Percentiles rank a stretch among this genome's conserved stretches.
phyloP scores from a whole-genome alignment of 352 stramenopile species.

The Phytopythium sindhum region DNA sequence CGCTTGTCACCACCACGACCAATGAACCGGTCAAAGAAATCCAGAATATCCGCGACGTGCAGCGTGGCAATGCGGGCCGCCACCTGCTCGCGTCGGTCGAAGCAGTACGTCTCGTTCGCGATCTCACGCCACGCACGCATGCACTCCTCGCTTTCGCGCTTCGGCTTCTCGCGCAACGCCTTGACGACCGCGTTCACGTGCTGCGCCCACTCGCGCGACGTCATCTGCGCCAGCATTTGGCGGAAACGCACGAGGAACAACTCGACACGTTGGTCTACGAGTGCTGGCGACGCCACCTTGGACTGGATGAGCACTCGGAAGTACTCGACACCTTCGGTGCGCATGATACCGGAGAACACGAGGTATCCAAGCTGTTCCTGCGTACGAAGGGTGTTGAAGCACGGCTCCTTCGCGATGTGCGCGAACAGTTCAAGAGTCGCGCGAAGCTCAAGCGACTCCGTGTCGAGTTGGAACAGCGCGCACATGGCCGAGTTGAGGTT shows the following conservation, averaged over 20 bases:
- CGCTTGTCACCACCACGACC: constrained; percentile 19
- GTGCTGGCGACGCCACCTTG: constrained; percentile 53
- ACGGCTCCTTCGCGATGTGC: constrained; percentile 88
- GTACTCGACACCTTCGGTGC: constrained; percentile 48
- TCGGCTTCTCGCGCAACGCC: constrained; percentile 58
- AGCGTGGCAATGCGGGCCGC: constrained; percentile 45
- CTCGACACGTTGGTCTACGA: constrained; percentile 74
- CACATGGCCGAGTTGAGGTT: constrained; percentile 80
- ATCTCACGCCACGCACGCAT: constrained; percentile 67
- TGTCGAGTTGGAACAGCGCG: constrained; percentile 62
- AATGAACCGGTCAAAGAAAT: constrained; percentile 66
- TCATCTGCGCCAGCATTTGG: constrained; percentile 30
- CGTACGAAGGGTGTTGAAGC: constrained; percentile 92
- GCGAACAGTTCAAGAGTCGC: constrained; percentile 74
- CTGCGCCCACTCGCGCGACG: constrained; percentile 31
- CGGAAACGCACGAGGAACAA: constrained; percentile 57
- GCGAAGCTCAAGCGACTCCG: constrained; percentile 38
- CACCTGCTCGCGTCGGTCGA: constrained; percentile 52
- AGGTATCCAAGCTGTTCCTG: constrained; percentile 91
- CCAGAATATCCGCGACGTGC: constrained; percentile 42
- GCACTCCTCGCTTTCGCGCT: constrained; percentile 67
- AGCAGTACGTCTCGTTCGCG: constrained; percentile 57
- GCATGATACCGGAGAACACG: constrained; percentile 60
- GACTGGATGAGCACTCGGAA: constrained; percentile 85
- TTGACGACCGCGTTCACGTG: constrained; percentile 65